Conservation (phyloP, 495 filamentous ascomycete genomes). For the Neurospora hispaniola region DNA sequence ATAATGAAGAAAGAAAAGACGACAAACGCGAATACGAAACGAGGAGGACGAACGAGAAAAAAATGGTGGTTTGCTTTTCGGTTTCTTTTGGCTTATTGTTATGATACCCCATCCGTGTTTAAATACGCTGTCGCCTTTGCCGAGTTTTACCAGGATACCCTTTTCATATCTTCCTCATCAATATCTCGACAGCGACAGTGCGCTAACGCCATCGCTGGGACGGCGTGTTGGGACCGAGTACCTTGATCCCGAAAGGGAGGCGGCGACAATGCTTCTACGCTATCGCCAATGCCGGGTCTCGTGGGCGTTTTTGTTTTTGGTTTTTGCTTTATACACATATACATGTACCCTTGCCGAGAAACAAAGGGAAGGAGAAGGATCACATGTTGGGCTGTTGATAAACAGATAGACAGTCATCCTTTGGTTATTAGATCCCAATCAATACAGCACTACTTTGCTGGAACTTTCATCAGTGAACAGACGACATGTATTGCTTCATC, state of each 20-base stretch:
- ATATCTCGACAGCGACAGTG: conserved; percentile 44
- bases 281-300: conserved; percentile 41
- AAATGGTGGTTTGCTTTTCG: conserved; percentile 9
- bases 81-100: conserved; percentile 9
- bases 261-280: conserved; percentile 44
- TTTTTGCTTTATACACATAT: background rate
- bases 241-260: conserved; percentile 9
- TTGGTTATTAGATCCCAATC: no score
- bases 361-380: no score
- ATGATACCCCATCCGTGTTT: conserved; percentile 53
- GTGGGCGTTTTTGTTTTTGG: conserved; percentile 31
- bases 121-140: conserved; percentile 32
- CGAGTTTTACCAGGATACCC: conserved; percentile 9
- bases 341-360: no score
- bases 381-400: no score
- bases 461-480: no score
- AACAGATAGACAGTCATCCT: no score
- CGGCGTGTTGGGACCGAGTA: conserved; percentile 42
- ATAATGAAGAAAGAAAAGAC: background rate
- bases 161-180: conserved; percentile 1
- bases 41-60: background rate
- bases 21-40: background rate
- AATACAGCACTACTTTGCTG: no score
- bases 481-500: no score
- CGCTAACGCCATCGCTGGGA: conserved; percentile 50